Conservation (phyloP, 495 filamentous ascomycete species). For the Aspergillus diversus region DNA sequence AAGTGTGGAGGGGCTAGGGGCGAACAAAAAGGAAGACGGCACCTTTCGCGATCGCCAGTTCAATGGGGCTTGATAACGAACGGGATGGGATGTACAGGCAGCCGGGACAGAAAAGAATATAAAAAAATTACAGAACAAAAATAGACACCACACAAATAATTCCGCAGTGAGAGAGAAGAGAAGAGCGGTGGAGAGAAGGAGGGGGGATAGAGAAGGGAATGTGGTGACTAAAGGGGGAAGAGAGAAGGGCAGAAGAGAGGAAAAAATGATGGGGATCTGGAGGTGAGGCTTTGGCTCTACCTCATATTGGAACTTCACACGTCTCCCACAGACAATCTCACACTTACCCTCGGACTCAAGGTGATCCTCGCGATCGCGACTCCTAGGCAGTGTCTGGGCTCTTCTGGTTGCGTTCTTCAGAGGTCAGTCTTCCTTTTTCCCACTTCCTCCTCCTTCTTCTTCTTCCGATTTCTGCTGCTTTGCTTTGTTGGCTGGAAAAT, state of each 20-base stretch:
- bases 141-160: slow-evolving; percentile 13
- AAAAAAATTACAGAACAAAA: slow-evolving; percentile 2
- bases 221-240: slow-evolving; percentile 14
- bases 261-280: slow-evolving; percentile 17
- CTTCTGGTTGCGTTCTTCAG: neutral
- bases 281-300: slow-evolving; percentile 11
- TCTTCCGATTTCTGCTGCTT: slow-evolving; percentile 15
- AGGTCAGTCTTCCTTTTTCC: slow-evolving; percentile 12
- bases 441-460: slow-evolving; percentile 15
- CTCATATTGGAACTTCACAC: too few species aligned
- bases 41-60: slow-evolving; percentile 39
- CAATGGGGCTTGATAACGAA: slow-evolving; percentile 26
- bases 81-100: slow-evolving; percentile 1
- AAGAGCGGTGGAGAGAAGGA: neutral
- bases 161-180: slow-evolving; percentile 2
- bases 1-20: slow-evolving; percentile 22
- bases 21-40: slow-evolving; percentile 20
- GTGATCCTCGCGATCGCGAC: too few species aligned
- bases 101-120: slow-evolving; percentile 1
- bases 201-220: slow-evolving; percentile 9
- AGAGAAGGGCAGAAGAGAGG: slow-evolving; percentile 8
- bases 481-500: slow-evolving; percentile 22
- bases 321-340: neutral
- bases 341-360: slow-evolving; percentile 1
- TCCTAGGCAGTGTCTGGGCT: too few species aligned